These are phyloP conservation scores for Fusarium floridanum DNA, from an alignment of 2,329 filamentous ascomycete genomes.

Conservation along the genomic window DNA sequence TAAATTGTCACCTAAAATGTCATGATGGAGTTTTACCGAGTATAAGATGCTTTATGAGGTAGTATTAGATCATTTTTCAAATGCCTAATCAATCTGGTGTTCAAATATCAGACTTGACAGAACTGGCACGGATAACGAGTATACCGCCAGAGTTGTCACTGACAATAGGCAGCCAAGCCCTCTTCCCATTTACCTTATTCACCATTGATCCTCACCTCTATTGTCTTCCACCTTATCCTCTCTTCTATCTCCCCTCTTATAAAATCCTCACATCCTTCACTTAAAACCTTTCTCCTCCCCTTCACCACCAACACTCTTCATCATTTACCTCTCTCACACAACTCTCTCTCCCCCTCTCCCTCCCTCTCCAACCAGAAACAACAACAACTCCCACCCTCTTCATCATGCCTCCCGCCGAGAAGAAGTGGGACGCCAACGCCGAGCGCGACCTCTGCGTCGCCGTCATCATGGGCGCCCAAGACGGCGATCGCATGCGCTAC, in stretches of 20 bases:
- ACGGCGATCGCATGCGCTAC: slow-evolving; percentile 42
- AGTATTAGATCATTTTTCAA: not conserved
- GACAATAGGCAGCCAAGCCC: not conserved
- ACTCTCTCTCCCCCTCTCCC: not conserved
- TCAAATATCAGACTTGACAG: not conserved
- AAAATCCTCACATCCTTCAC: not conserved
- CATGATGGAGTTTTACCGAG: not conserved
- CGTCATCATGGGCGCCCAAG: slow-evolving; percentile 48
- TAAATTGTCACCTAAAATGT: not conserved
- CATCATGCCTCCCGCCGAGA: slow-evolving; percentile 47
- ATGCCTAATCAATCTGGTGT: not conserved
- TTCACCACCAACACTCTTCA: not conserved
- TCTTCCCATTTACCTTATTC: not conserved
- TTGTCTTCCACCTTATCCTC: not conserved
- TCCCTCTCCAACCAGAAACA: not conserved
- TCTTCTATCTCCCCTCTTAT: not conserved
- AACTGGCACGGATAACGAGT: not conserved
- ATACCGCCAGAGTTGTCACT: not conserved
- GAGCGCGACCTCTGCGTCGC: slow-evolving; percentile 56
- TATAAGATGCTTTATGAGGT: not conserved
- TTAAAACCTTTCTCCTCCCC: not conserved
- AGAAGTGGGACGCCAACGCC: slow-evolving; percentile 54
- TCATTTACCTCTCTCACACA: not conserved
- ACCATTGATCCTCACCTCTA: not conserved
- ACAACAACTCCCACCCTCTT: not conserved